These are phyloP conservation scores for Lentinula lateritia DNA, from an alignment of 768 basidiomycete genomes.

Conservation along the genomic window DNA sequence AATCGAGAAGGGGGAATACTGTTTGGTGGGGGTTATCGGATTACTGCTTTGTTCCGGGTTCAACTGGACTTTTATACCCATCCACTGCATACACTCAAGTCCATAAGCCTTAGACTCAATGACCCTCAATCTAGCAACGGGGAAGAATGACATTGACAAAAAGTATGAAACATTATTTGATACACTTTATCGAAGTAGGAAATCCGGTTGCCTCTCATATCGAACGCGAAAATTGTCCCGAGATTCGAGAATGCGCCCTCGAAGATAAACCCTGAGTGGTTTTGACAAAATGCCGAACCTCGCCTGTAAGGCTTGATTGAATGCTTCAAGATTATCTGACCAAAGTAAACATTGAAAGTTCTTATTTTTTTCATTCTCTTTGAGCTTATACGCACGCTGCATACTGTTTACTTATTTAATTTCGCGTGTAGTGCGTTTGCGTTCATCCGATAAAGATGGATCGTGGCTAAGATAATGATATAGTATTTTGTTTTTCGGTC, in stretches of 20 bases:
- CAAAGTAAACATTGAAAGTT: no score
- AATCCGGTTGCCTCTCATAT: conserved; percentile 2
- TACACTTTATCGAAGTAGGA: not conserved
- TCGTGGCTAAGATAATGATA: no score
- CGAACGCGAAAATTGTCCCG: not conserved
- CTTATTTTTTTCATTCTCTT: no score
- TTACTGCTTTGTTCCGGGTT: not conserved
- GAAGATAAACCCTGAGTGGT: not conserved
- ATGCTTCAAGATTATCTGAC: no score
- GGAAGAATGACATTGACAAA: not conserved
- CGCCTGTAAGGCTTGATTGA: not conserved
- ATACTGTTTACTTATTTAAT: no score
- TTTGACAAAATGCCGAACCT: not conserved
- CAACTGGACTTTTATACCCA: not conserved
- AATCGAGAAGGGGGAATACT: not conserved
- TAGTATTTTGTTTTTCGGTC: no score
- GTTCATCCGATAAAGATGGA: no score
- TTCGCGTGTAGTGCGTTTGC: no score
- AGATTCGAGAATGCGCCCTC: not conserved
- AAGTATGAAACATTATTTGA: not conserved
- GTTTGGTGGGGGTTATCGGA: not conserved
- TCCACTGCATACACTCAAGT: not conserved
- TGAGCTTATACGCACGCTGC: no score
- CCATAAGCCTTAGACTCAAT: not conserved
- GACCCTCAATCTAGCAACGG: not conserved